Evolutionary conservation across 78 protist species (phyloP).

Genomic region (Creolimax fragrantissima): DNA sequence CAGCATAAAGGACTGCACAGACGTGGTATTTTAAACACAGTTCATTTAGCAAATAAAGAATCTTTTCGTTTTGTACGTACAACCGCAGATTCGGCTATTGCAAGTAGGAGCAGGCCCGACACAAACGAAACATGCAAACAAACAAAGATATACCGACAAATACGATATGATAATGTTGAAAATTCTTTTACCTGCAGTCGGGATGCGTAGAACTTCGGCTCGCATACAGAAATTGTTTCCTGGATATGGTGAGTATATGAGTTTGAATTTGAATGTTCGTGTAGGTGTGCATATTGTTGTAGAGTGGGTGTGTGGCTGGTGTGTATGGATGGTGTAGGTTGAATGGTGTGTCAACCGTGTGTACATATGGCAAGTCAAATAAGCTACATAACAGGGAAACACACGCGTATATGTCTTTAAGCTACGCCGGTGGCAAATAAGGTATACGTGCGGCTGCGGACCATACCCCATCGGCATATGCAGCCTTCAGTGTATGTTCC

Average conservation of each 20-base stretch:
- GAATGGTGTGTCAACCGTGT: not conserved
- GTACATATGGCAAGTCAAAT: not conserved
- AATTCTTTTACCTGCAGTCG: not conserved
- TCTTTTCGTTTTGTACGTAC: too few relatives aligned
- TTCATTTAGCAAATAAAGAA: too few relatives aligned
- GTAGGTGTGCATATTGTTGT: not conserved
- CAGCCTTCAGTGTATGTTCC: slow-evolving; percentile 61
- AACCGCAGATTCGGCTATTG: too few relatives aligned
- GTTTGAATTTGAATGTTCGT: not conserved
- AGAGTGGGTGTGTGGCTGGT: not conserved
- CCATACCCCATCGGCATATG: not conserved
- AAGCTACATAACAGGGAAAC: not conserved
- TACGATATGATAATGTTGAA: too few relatives aligned
- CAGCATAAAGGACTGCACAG: not conserved
- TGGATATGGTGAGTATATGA: not conserved
- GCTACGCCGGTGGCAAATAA: not conserved
- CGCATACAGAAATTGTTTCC: not conserved
- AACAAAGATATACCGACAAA: too few relatives aligned
- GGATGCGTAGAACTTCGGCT: not conserved
- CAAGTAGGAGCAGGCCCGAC: too few relatives aligned
- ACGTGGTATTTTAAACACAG: too few relatives aligned
- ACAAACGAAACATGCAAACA: too few relatives aligned
- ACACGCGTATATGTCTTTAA: not conserved
- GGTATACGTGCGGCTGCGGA: not conserved
- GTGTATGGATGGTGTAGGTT: not conserved